Evolutionary conservation across 176 grass and related monocot genomes (phyloP), one percentile per base, ranked within the genome.

Genomic region (Oryza coarctata): DNA sequence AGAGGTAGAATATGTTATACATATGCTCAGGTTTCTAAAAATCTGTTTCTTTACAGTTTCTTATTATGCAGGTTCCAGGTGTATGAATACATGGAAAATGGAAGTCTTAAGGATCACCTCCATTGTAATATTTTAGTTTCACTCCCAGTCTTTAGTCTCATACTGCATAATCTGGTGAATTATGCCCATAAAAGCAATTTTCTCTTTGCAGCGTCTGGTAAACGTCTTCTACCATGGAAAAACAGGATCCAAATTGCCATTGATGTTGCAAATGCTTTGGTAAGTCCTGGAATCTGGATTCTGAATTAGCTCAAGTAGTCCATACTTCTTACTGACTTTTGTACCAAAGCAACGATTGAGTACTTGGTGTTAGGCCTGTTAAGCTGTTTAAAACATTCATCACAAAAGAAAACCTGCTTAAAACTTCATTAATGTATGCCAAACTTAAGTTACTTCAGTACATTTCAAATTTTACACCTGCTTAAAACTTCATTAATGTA

Each of bases 51-150:
- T 83, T 65, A 84, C 65, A 29, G 33, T 71, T 22, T 40, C 1
- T 12, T 30, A 34, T 25, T 7, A 40, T 93, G 76, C 88, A 98
- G 95, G 82, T 93, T 94, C 58, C 86, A 91, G 87, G 82, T 98
- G 72, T 88, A 93, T 79, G 92, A 98, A 78, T 89, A 88, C 84
- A 89, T 98, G 95, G 95, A 94, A 88, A 94, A 98, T 82, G 95
- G 92, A 89, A 98, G 92, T 82, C 86, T 98, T 35, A 87, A 93
- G 41, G 92, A 98, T 77, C 84, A 89, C 57, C 88, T 98, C 75
- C 90, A 95, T 70, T 91, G 95, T 98, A 93, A 91, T 76, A 75
- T 55, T 57, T 93, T 25, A 57, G 87, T 91, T 76, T 35, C 29
- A 44, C 70, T 65, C 33, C 86, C 65, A 75, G 70, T 77, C 45